Evolutionary conservation across 75 land plant species (phyloP).

Genomic region (Cryptomeria japonica): DNA sequence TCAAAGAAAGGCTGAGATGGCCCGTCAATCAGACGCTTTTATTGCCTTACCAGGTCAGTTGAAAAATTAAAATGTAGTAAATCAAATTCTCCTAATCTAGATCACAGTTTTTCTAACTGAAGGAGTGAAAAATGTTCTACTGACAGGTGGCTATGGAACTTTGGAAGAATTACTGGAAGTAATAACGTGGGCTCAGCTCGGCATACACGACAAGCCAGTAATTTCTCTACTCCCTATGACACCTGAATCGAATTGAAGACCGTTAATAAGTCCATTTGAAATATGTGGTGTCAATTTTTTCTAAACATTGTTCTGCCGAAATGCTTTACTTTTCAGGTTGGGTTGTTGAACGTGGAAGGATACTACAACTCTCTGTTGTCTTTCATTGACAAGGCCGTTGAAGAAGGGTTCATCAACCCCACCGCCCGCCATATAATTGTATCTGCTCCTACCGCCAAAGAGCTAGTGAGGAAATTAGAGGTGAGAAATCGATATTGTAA

Average conservation of each 20-base stretch:
- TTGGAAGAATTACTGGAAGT: constrained; percentile 87
- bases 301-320: neutral
- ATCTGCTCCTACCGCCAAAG: constrained; percentile 46
- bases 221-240: neutral
- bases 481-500: constrained; percentile 10
- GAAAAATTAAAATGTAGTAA: neutral
- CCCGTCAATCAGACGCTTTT: constrained; percentile 72
- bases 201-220: constrained; percentile 92
- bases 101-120: neutral
- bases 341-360: constrained; percentile 52
- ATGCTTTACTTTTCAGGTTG: constrained; percentile 31
- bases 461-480: constrained; percentile 37
- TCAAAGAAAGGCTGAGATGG: constrained; percentile 83
- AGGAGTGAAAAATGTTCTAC: neutral
- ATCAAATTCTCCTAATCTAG: too few species aligned
- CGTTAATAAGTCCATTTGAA: too few species aligned
- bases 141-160: constrained; percentile 85
- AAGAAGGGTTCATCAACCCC: constrained; percentile 54
- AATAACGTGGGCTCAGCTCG: constrained; percentile 91
- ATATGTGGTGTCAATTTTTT: neutral
- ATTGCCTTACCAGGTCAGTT: constrained; percentile 65
- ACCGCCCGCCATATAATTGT: constrained; percentile 47
- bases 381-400: constrained; percentile 46
- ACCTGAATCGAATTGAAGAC: neutral
- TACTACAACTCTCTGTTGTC: constrained; percentile 47